Evolutionary conservation across 148 eudicot genomes (phyloP).

Genomic region (Chenopodium quinoa): DNA sequence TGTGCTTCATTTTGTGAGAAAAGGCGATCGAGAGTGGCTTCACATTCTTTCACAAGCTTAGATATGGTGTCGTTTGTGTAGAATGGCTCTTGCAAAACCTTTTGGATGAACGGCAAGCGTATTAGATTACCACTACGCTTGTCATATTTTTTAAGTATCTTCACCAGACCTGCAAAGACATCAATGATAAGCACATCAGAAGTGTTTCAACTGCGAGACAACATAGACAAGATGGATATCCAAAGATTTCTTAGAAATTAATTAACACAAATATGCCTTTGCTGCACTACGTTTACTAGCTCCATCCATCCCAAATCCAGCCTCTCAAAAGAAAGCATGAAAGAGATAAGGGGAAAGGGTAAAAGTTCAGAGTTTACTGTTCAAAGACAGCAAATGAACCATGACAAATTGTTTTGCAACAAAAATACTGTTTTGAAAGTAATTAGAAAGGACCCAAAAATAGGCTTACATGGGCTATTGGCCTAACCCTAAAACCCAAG

Average conservation of each 20-base stretch:
- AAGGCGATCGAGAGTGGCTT: slow-evolving; percentile 45
- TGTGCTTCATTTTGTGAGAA: slow-evolving; percentile 39
- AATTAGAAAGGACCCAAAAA: neutral
- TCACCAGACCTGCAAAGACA: slow-evolving; percentile 51
- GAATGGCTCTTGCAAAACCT: slow-evolving; percentile 62
- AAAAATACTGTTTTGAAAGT: neutral
- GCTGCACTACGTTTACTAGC: neutral
- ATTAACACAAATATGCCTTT: no score
- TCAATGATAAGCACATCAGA: slow-evolving; percentile 11
- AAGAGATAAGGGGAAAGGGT: neutral
- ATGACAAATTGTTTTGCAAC: neutral
- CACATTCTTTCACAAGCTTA: slow-evolving; percentile 64
- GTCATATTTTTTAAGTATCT: slow-evolving; percentile 72
- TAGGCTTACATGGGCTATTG: neutral
- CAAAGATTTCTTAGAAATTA: neutral
- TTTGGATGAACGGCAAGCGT: slow-evolving; percentile 67
- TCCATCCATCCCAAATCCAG: no score
- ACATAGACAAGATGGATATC: neutral
- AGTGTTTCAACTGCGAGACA: neutral
- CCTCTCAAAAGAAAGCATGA: neutral
- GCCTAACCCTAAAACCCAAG: neutral
- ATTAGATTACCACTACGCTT: slow-evolving; percentile 63
- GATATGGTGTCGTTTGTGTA: slow-evolving; percentile 51
- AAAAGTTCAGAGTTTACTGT: neutral
- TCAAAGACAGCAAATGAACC: neutral